Conservation (phyloP, 2,329 filamentous ascomycete genomes). For the Purpureocillium lavendulum region DNA sequence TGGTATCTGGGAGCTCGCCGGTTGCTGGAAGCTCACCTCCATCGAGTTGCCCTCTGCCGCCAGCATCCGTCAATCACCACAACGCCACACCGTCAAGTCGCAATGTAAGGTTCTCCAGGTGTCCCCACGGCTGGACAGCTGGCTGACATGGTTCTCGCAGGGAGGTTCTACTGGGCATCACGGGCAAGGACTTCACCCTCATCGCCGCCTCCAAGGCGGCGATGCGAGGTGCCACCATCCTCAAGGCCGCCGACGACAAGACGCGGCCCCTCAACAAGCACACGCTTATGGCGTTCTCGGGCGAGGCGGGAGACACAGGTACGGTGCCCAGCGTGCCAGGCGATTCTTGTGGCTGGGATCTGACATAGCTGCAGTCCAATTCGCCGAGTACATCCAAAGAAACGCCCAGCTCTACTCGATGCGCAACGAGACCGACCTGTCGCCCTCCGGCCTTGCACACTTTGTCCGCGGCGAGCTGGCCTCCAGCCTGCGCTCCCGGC, state of each 20-base stretch:
- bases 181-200: conserved; percentile 98
- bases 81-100: not conserved
- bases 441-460: conserved; percentile 78
- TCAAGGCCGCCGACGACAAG: conserved; percentile 96
- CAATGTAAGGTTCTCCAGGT: conserved; percentile 5
- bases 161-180: conserved; percentile 97
- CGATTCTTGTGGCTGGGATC: conserved; percentile 4
- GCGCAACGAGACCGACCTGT: conserved; percentile 91
- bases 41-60: conserved; percentile 1
- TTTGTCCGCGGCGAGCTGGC: conserved; percentile 94
- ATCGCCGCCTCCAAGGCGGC: conserved; percentile 95
- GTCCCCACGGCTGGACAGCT: not conserved
- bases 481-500: conserved; percentile 78
- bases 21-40: conserved; percentile 3
- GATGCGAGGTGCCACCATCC: conserved; percentile 93
- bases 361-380: conserved; percentile 65
- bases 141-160: conserved; percentile 34
- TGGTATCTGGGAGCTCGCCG: conserved; percentile 5
- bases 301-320: conserved; percentile 95
- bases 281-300: conserved; percentile 89
- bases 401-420: conserved; percentile 98
- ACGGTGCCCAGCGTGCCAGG: conserved; percentile 15
- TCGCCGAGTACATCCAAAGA: conserved; percentile 97
- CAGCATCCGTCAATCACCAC: conserved; percentile 4
- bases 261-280: conserved; percentile 87